Evolutionary conservation across 306 rosid genomes (phyloP), one percentile per base, ranked within the genome.

Genomic region (Prunus padus): DNA sequence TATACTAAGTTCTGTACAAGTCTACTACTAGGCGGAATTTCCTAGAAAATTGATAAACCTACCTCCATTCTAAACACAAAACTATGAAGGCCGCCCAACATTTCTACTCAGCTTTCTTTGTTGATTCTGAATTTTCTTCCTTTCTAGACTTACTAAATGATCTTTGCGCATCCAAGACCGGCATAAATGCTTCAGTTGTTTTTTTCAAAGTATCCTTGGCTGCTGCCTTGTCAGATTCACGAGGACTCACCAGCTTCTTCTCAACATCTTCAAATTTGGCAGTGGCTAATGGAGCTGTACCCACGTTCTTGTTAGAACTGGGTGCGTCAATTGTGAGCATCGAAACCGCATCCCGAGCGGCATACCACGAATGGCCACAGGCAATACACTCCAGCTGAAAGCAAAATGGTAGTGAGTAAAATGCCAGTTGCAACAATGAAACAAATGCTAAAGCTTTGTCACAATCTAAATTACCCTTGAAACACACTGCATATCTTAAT

Each of bases 291-390:
- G 96, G 97, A 16, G 87, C 86, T 0, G 89, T 84, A 31, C 89
- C 91, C 9, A 82, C 88, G 19, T 68, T 82, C 79, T 70, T 77
- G 73, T 85, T 54, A 11, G 96, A 77, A 71, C 70, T 82, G 0
- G 90, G 71, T 47, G 87, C 79, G 22, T 86, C 91, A 65, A 90
- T 73, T 31, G 96, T 88, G 68, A 86, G 92, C 74, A 64, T 51
- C 67, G 98, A 91, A n/a, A 84, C 87, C 70, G 79, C 97, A 75
- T 96, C 97, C 57, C 96, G 84, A 54, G 92, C 90, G 40, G 96
- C 93, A 81, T 89, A 92, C 99, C 99, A 92, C 71, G 88, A 84
- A 80, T 96, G 80, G 47, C 99, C 99, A 69, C 99, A 92, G 37
- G 86, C 86, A 79, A 78, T 83, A 71, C 99, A 96, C 88, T 90